Conservation (phyloP, 306 rosid genomes). For the Fagus sylvatica region DNA sequence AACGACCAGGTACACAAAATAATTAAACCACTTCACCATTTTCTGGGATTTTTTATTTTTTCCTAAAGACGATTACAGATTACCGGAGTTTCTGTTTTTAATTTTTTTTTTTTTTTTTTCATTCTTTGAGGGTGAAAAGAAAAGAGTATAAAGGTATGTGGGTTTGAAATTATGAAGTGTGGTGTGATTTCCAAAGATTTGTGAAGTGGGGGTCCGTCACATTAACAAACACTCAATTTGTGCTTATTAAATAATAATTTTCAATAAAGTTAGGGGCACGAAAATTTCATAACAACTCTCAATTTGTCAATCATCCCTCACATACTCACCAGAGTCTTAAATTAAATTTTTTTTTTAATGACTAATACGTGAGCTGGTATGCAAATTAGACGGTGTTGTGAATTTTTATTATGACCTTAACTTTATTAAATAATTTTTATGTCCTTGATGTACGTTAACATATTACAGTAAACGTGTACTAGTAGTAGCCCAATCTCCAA, state of each 20-base stretch:
- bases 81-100: not conserved
- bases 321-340: too few species aligned
- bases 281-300: too few species aligned
- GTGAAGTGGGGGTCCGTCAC: not conserved
- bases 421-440: not conserved
- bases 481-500: not conserved
- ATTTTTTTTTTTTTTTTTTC: not conserved
- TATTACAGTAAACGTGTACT: not conserved
- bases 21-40: not conserved
- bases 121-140: constrained; percentile 33
- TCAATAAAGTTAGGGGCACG: too few species aligned
- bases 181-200: constrained; percentile 34
- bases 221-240: not conserved
- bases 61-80: too few species aligned
- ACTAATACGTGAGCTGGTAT: too few species aligned
- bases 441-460: constrained; percentile 10
- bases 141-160: constrained; percentile 31
- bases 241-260: constrained; percentile 15
- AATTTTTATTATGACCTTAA: too few species aligned
- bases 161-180: constrained; percentile 24
- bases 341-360: too few species aligned
- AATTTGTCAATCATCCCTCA: too few species aligned
- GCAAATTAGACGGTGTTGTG: too few species aligned
- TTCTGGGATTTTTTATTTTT: too few species aligned
- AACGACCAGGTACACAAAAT: not conserved